phyloP scores from a whole-genome alignment of 805 yeast species.

The Komagataella pseudopastoris region DNA sequence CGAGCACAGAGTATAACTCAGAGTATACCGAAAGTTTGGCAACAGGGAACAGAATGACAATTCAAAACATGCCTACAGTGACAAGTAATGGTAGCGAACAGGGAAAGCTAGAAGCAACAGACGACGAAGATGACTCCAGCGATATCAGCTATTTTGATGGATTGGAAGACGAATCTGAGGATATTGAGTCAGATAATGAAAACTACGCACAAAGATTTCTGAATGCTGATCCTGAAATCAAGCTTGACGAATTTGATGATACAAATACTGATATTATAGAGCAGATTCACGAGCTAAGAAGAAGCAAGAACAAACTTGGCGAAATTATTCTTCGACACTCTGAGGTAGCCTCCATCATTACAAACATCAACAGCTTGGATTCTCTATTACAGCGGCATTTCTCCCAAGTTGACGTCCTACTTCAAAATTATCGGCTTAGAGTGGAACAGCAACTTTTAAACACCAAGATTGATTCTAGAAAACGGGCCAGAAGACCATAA shows the following conservation, averaged over 20 bases:
- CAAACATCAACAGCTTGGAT: not conserved
- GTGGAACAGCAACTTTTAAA: not conserved
- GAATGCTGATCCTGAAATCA: not conserved
- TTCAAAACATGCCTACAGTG: not conserved
- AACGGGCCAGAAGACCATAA: not conserved
- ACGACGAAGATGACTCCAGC: not conserved
- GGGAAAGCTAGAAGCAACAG: not conserved
- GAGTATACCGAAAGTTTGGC: not conserved
- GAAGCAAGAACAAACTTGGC: not conserved
- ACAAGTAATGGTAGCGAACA: not conserved
- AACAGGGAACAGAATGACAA: not conserved
- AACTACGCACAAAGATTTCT: not conserved
- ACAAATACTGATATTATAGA: not conserved
- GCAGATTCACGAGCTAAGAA: not conserved
- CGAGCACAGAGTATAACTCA: not conserved
- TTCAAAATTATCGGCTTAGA: not conserved
- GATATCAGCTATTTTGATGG: not conserved
- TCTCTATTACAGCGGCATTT: not conserved
- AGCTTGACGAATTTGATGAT: not conserved
- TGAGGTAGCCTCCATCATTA: not conserved
- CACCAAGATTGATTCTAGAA: not conserved
- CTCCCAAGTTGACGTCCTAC: not conserved
- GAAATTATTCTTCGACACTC: not conserved
- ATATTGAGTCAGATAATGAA: not conserved
- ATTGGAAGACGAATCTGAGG: not conserved